A percentile compares a stretch with the other conserved stretches of the same genome.
Evolutionary conservation across 176 grass and related monocot genomes (phyloP).

Genomic region (Echinochloa phyllopogon): DNA sequence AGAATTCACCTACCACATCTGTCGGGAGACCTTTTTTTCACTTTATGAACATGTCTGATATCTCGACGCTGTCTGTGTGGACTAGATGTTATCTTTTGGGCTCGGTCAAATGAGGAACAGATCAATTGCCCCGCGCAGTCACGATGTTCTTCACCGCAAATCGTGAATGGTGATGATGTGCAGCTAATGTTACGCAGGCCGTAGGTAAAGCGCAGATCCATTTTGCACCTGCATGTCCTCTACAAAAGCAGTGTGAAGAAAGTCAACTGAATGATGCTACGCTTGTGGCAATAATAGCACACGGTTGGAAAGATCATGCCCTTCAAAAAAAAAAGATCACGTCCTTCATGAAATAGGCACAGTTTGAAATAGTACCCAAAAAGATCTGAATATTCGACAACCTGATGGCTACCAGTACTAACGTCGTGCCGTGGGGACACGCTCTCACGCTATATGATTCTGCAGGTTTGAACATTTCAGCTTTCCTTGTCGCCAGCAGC

Average conservation of each 20-base stretch:
- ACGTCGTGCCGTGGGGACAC: constrained; percentile 16
- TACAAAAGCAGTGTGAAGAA: not conserved
- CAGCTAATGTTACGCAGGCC: constrained; percentile 2
- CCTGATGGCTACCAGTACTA: not conserved
- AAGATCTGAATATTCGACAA: not conserved
- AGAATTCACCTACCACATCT: not conserved
- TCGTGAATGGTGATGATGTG: not conserved
- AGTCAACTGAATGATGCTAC: constrained; percentile 28
- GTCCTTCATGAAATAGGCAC: no score
- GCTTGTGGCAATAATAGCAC: constrained; percentile 2
- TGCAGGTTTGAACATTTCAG: constrained; percentile 15
- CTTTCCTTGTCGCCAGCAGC: not conserved
- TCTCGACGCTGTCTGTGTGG: not conserved
- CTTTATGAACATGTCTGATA: not conserved
- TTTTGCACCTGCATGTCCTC: not conserved
- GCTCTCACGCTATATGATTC: not conserved
- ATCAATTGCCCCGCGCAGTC: not conserved
- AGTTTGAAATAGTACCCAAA: no score
- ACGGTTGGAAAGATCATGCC: constrained; percentile 31
- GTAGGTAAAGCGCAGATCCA: not conserved
- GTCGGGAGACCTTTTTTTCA: not conserved
- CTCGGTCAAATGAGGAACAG: constrained; percentile 1
- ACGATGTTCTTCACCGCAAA: not conserved
- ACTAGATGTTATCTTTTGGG: not conserved
- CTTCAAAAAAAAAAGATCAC: no score